Evolutionary conservation across 129 eudicot species (phyloP).

Genomic region (Arctium lappa): DNA sequence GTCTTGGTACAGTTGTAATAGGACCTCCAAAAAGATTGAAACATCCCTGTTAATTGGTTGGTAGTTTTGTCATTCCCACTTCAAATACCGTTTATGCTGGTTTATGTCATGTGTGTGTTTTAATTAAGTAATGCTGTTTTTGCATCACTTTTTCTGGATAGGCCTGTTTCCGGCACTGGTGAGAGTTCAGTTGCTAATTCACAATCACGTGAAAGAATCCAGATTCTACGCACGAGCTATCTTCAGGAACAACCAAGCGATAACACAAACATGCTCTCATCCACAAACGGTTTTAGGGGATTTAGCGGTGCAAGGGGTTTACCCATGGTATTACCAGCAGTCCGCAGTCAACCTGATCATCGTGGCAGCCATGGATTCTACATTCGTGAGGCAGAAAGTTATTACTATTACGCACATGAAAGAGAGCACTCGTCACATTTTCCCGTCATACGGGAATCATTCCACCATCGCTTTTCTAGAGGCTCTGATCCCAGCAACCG

Average conservation of each 20-base stretch:
- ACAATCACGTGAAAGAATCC: constrained; percentile 43
- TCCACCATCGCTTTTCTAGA: constrained; percentile 18
- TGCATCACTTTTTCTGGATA: neutral
- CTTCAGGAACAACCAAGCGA: constrained; percentile 36
- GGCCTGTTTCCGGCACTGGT: constrained; percentile 33
- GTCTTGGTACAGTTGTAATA: neutral
- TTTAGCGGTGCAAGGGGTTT: constrained; percentile 38
- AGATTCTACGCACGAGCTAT: constrained; percentile 26
- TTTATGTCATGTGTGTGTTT: neutral
- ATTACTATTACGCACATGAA: constrained; percentile 16
- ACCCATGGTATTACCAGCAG: constrained; percentile 36
- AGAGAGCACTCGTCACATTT: constrained; percentile 35
- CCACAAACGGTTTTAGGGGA: constrained; percentile 41
- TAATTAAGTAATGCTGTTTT: neutral
- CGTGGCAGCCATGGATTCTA: constrained; percentile 30
- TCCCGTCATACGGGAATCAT: constrained; percentile 35
- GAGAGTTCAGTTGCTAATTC: constrained; percentile 24
- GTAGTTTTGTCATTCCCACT: neutral
- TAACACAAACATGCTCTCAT: constrained; percentile 23
- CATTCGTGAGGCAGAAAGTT: constrained; percentile 28
- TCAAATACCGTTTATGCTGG: no score
- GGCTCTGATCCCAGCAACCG: constrained; percentile 26
- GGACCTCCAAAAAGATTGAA: neutral
- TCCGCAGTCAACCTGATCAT: constrained; percentile 9
- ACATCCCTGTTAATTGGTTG: neutral